Evolutionary conservation across 2,329 filamentous ascomycete species (phyloP).

Genomic region (Tothia fuscella): DNA sequence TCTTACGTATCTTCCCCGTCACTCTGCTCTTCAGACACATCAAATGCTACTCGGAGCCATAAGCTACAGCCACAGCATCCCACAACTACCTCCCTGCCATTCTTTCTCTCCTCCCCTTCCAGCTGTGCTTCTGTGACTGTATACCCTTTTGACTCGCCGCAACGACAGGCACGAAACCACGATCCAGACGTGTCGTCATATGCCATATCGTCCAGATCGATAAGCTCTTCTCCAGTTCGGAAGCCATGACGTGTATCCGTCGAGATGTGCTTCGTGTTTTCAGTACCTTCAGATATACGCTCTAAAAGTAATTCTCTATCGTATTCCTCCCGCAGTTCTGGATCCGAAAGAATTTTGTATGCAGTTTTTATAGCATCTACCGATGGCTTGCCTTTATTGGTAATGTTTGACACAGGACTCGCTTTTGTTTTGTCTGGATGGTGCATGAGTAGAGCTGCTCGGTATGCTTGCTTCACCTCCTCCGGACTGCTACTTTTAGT

Average conservation of each 20-base stretch:
- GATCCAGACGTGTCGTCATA: conserved; percentile 16
- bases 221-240: conserved; percentile 42
- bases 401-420: not conserved
- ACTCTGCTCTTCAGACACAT: conserved; percentile 28
- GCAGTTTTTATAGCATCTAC: conserved; percentile 50
- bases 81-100: conserved; percentile 46
- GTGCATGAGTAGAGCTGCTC: conserved; percentile 41
- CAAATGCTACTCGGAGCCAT: conserved; percentile 50
- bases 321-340: conserved; percentile 34
- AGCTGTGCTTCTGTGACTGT: conserved; percentile 43
- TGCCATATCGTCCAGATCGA: conserved; percentile 45
- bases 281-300: too few relatives aligned
- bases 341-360: conserved; percentile 40
- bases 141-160: conserved; percentile 46
- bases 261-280: conserved; percentile 9
- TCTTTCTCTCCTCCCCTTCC: conserved; percentile 36
- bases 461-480: conserved; percentile 44
- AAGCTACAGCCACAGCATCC: conserved; percentile 53
- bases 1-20: not conserved
- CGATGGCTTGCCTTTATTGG: conserved; percentile 20
- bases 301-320: conserved; percentile 27
- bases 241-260: conserved; percentile 24
- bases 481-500: conserved; percentile 5
- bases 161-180: conserved; percentile 46
- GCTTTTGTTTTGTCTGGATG: conserved; percentile 44